Evolutionary conservation across 208 protist genomes (phyloP).

Genomic region (Balamuthia mandrillaris): DNA sequence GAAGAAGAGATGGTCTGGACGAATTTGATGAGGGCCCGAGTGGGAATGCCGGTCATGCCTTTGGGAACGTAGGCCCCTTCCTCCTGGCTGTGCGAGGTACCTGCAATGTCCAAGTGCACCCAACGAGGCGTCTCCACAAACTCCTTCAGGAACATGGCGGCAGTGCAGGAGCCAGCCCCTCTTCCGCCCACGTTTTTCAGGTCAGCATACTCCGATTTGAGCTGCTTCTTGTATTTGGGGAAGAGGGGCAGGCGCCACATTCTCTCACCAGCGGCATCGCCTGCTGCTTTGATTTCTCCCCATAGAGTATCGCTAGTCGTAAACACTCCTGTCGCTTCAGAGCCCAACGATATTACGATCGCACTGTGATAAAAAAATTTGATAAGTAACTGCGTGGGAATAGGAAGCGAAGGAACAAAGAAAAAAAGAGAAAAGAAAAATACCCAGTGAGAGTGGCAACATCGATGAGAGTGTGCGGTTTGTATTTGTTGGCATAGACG

Average conservation of each 20-base stretch:
- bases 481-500: constrained; percentile 48
- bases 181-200: constrained; percentile 47
- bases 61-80: constrained; percentile 42
- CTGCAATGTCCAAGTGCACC: constrained; percentile 71
- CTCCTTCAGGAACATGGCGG: constrained; percentile 62
- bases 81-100: constrained; percentile 53
- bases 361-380: neutral
- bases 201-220: constrained; percentile 53
- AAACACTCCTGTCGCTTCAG: constrained; percentile 43
- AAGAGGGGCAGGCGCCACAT: constrained; percentile 24
- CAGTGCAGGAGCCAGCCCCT: constrained; percentile 57
- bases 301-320: constrained; percentile 31
- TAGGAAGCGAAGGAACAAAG: neutral
- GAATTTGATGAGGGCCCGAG: constrained; percentile 47
- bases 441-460: constrained; percentile 68
- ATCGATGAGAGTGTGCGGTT: constrained; percentile 55
- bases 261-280: neutral
- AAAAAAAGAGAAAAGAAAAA: neutral
- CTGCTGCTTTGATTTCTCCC: constrained; percentile 7
- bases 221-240: constrained; percentile 43
- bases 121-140: constrained; percentile 27
- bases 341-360: constrained; percentile 42
- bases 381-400: neutral
- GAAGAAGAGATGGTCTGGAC: neutral
- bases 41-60: constrained; percentile 61